phyloP scores from a whole-genome alignment of 2,329 filamentous ascomycete species.

The Xylaria sp. region DNA sequence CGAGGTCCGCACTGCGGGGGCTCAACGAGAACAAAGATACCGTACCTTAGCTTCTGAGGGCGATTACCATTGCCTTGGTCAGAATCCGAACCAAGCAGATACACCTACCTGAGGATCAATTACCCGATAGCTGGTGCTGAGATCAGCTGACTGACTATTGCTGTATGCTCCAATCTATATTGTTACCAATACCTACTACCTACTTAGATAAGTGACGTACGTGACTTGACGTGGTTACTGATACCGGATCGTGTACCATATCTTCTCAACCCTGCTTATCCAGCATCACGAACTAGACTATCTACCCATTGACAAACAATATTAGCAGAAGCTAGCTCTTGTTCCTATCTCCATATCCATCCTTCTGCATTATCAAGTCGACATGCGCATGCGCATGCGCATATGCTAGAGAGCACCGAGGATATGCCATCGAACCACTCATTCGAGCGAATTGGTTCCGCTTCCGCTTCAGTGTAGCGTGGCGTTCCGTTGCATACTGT shows the following conservation, averaged over 20 bases:
- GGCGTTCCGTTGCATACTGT: constrained; percentile 1
- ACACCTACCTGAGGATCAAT: too few species aligned
- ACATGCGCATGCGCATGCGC: not conserved
- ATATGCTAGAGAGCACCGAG: not conserved
- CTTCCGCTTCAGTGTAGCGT: not conserved
- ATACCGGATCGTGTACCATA: not conserved
- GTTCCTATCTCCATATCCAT: not conserved
- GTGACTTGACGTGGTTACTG: not conserved
- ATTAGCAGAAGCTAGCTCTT: not conserved
- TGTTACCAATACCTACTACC: not conserved
- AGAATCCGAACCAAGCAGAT: too few species aligned
- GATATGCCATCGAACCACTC: not conserved
- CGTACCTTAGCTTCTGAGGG: too few species aligned
- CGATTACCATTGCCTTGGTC: too few species aligned
- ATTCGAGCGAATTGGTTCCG: not conserved
- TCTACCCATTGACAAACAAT: not conserved
- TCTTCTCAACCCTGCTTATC: not conserved
- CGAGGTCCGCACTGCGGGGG: not conserved
- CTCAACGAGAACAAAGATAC: not conserved
- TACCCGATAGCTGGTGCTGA: too few species aligned
- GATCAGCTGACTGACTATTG: not conserved
- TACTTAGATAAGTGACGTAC: not conserved
- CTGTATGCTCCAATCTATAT: not conserved
- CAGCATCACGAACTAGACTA: not conserved
- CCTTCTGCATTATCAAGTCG: not conserved